A percentile compares a stretch with the other conserved stretches of the same genome.
These are phyloP conservation scores for Colletotrichum spaethianum DNA, from an alignment of 2,329 filamentous ascomycete genomes.

Conservation along the genomic window DNA sequence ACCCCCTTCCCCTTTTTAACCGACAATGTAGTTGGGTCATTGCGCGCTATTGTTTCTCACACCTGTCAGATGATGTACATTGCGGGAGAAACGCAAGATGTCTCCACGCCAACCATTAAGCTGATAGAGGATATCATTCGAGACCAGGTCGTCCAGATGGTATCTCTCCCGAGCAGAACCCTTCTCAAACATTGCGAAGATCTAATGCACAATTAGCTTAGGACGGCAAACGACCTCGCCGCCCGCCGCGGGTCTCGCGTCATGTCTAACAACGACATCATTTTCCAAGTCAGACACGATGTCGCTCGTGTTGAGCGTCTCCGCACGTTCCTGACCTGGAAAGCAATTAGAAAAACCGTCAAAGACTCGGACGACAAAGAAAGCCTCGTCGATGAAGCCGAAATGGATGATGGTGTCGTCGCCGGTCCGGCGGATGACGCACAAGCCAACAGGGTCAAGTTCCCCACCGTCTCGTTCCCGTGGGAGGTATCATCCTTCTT, in stretches of 20 bases:
- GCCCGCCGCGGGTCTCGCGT: slow-evolving; percentile 42
- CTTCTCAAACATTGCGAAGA: not conserved
- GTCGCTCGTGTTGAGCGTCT: slow-evolving; percentile 42
- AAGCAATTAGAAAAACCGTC: slow-evolving; percentile 43
- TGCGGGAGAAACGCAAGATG: slow-evolving; percentile 42
- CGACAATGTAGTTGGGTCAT: too few relatives aligned
- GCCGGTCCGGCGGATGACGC: not conserved
- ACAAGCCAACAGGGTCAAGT: not conserved
- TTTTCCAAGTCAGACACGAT: slow-evolving; percentile 46
- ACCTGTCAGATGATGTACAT: slow-evolving; percentile 45
- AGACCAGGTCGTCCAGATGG: slow-evolving; percentile 42
- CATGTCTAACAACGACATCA: slow-evolving; percentile 44
- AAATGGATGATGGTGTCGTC: slow-evolving; percentile 1
- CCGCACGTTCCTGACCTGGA: slow-evolving; percentile 44
- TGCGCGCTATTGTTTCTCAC: not conserved
- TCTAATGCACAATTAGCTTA: slow-evolving; percentile 32
- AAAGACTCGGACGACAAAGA: slow-evolving; percentile 42
- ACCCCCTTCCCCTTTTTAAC: not conserved
- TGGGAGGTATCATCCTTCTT: slow-evolving; percentile 42
- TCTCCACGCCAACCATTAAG: slow-evolving; percentile 40
- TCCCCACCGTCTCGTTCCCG: slow-evolving; percentile 29
- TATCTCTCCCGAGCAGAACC: not conserved
- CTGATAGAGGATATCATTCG: slow-evolving; percentile 44
- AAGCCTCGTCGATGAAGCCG: slow-evolving; percentile 34
- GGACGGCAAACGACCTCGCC: slow-evolving; percentile 42